phyloP scores from a whole-genome alignment of 306 rosid species.

The Cicer arietinum region DNA sequence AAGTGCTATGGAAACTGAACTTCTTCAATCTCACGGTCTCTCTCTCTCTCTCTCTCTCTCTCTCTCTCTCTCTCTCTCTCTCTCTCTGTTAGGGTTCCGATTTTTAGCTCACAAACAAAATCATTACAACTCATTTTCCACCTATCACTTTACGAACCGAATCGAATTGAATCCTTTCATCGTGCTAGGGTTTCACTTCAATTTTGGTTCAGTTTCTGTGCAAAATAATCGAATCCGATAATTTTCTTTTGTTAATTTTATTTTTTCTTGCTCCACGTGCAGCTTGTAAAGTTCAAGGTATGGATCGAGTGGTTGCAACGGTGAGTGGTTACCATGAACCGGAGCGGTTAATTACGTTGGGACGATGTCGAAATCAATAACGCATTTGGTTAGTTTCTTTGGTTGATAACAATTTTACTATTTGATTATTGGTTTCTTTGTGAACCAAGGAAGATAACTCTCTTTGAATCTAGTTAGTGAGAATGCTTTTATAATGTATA shows the following conservation, averaged over 20 bases:
- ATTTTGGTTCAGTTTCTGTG: neutral
- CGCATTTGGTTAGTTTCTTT: slow-evolving; percentile 70
- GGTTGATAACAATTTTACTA: neutral
- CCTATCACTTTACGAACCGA: neutral
- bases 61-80: slow-evolving; percentile 23
- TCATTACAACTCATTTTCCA: neutral
- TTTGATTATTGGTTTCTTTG: neutral
- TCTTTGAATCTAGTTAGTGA: neutral
- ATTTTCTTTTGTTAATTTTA: neutral
- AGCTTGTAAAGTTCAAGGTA: slow-evolving; percentile 56
- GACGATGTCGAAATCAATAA: slow-evolving; percentile 66
- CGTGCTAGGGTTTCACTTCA: slow-evolving; percentile 43
- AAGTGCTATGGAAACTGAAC: slow-evolving; percentile 39
- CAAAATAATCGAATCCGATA: neutral
- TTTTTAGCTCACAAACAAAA: slow-evolving; percentile 3
- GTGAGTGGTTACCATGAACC: slow-evolving; percentile 81
- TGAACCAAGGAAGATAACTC: neutral
- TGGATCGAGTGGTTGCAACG: slow-evolving; percentile 83
- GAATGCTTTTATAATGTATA: neutral
- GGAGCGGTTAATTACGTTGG: slow-evolving; percentile 75
- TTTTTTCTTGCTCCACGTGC: slow-evolving; percentile 5
- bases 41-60: slow-evolving; percentile 46
- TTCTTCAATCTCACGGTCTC: slow-evolving; percentile 45
- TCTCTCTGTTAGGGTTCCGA: slow-evolving; percentile 32
- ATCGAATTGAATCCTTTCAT: slow-evolving; percentile 8